Evolutionary conservation across 306 rosid species (phyloP).

Genomic region (Lathyrus oleraceus): DNA sequence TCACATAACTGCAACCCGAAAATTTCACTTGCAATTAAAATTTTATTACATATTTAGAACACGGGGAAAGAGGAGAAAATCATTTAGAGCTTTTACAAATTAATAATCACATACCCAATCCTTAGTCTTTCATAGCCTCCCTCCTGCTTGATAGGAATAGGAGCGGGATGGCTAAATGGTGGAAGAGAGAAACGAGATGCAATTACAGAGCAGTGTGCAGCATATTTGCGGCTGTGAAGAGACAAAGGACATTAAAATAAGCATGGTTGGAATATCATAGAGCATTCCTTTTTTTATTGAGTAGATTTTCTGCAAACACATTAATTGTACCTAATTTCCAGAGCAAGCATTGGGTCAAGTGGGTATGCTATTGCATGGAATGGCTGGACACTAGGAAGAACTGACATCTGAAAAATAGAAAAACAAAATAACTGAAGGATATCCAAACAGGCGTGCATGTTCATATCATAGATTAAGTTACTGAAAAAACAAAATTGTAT

Average conservation of each 20-base stretch:
- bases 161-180: constrained; percentile 73
- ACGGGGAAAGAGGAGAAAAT: background rate
- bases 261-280: background rate
- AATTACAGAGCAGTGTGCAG: constrained; percentile 84
- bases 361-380: constrained; percentile 99
- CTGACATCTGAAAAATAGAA: constrained; percentile 70
- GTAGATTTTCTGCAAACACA: constrained; percentile 1
- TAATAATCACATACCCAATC: constrained; percentile 65
- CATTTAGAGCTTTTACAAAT: background rate
- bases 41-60: constrained; percentile 29
- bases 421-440: constrained; percentile 6
- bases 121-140: constrained; percentile 77
- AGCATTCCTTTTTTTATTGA: background rate
- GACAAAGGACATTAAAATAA: constrained; percentile 20
- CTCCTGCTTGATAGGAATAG: constrained; percentile 60
- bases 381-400: constrained; percentile 99
- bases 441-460: constrained; percentile 10
- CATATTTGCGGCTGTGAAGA: constrained; percentile 74
- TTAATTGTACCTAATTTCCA: constrained; percentile 77
- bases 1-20: constrained; percentile 48
- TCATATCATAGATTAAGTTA: constrained; percentile 14
- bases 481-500: background rate
- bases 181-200: constrained; percentile 90
- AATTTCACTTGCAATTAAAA: background rate
- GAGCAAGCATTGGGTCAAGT: constrained; percentile 87